Evolutionary conservation across 2,329 filamentous ascomycete genomes (phyloP), one percentile per base, ranked within the genome.

Genomic region (Cytospora leucostoma): DNA sequence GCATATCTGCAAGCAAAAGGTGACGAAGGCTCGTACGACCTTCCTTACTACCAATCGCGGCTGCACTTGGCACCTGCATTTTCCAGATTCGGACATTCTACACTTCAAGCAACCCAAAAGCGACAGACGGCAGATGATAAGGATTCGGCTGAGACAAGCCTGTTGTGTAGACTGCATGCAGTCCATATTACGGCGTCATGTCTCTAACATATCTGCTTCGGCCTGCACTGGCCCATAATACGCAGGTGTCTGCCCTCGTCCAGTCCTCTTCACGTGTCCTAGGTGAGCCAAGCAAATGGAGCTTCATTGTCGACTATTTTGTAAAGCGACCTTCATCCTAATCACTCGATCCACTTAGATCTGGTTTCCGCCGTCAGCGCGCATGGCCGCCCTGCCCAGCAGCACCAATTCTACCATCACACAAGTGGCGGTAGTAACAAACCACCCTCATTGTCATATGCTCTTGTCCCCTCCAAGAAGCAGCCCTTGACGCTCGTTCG

Each of bases 401-500:
- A 62, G 61, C 34, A 61, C 38, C 72, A 72, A 49, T 74, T 74
- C 59, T 73, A 77, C 66, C 80, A 78, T 77, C 75, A 79, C 66
- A 74, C 71, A 66, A 75, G 76, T 21, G 66, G 69, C 33, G 67
- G 71, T 37, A 65, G 71, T 57, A 71, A 71, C 61, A 63, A 65
- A 71, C 61, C 44, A 6, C 34, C 34, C 1, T 62, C 67, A 17
- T 7, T 67, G 17, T 66, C 69, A n/a, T 62, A 70, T 51, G 68
- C 71, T 10, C 63, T 74, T 51, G 62, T 67, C n/a, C 51, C 67
- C 34, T 67, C 59, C 47, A 70, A 70, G 35, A 62, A 69, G 17
- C 75, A 71, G 62, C 68, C 76, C 37, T 69, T 79, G 17, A 73
- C 77, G 56, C 70, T 78, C 40, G 73, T 78, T 60, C 78, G 76